Evolutionary conservation across 129 eudicot genomes (phyloP).

Genomic region (Lonicera japonica): DNA sequence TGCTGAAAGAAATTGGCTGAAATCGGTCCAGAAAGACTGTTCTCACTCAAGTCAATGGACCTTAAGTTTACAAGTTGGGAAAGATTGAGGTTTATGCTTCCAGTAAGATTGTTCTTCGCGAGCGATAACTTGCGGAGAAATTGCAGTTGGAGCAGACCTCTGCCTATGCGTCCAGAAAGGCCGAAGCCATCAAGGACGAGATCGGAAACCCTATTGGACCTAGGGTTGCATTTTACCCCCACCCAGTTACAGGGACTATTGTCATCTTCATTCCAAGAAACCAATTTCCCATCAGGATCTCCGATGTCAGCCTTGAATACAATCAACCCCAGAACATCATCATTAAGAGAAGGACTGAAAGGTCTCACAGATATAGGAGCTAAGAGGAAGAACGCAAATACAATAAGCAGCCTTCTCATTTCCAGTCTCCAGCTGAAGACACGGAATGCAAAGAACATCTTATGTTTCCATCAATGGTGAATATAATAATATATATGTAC

Average conservation of each 20-base stretch:
- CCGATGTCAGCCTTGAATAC: conserved; percentile 77
- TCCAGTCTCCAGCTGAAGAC: conserved; percentile 5
- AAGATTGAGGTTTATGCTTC: conserved; percentile 47
- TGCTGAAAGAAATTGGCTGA: conserved; percentile 46
- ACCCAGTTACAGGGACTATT: conserved; percentile 78
- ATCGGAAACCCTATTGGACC: conserved; percentile 82
- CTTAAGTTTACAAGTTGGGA: conserved; percentile 44
- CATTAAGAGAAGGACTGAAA: conserved; percentile 52
- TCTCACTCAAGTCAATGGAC: conserved; percentile 72
- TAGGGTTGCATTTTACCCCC: conserved; percentile 75
- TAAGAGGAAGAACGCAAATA: conserved; percentile 7
- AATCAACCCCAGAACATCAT: conserved; percentile 77
- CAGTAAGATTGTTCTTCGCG: conserved; percentile 74
- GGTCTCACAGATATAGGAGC: conserved; percentile 22
- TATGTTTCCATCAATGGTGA: too few relatives aligned
- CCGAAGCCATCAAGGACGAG: conserved; percentile 75
- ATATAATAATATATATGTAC: not conserved
- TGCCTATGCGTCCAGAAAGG: conserved; percentile 65
- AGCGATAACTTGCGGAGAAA: conserved; percentile 60
- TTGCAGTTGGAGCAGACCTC: conserved; percentile 64
- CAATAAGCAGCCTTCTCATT: conserved; percentile 36
- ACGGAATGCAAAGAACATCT: too few relatives aligned
- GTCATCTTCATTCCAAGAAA: conserved; percentile 88
- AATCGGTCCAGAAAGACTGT: conserved; percentile 47
- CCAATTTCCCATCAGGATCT: conserved; percentile 68